Conservation (phyloP, 805 yeast genomes). For the Naumovozyma castellii region DNA sequence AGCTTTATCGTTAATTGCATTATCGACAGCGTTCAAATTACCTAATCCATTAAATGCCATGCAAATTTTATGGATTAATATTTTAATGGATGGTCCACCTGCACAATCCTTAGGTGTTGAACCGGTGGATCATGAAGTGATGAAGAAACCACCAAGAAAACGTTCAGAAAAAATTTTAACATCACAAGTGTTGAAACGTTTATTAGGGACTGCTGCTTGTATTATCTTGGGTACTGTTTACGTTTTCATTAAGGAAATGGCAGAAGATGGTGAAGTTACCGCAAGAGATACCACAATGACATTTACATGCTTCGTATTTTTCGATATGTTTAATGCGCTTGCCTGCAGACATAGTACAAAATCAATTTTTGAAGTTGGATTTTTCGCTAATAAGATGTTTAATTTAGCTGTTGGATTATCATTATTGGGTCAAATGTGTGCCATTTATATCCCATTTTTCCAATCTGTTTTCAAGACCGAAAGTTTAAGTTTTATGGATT, state of each 20-base stretch:
- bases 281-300: slow-evolving; percentile 98
- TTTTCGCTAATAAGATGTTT: slow-evolving; percentile 76
- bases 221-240: slow-evolving; percentile 86
- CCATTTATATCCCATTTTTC: slow-evolving; percentile 87
- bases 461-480: slow-evolving; percentile 93
- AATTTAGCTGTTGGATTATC: slow-evolving; percentile 87
- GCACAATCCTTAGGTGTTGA: slow-evolving; percentile 97
- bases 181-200: slow-evolving; percentile 53
- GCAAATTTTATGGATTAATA: slow-evolving; percentile 97
- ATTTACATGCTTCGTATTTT: slow-evolving; percentile 90
- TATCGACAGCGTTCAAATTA: slow-evolving; percentile 75
- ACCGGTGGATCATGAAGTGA: slow-evolving; percentile 91
- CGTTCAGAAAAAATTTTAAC: slow-evolving; percentile 82
- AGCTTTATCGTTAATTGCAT: slow-evolving; percentile 80
- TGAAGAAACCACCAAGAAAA: slow-evolving; percentile 92
- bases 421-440: slow-evolving; percentile 82
- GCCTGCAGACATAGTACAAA: slow-evolving; percentile 84
- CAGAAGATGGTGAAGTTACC: slow-evolving; percentile 63
- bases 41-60: slow-evolving; percentile 95
- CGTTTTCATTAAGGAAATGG: slow-evolving; percentile 80
- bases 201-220: slow-evolving; percentile 58
- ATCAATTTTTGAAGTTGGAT: slow-evolving; percentile 73
- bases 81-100: slow-evolving; percentile 98
- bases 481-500: slow-evolving; percentile 63
- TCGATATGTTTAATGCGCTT: slow-evolving; percentile 94